Percentiles rank a stretch among this genome's conserved stretches.
Evolutionary conservation across 768 basidiomycete species (phyloP).

Genomic region (Xerocomellus amylosporus): DNA sequence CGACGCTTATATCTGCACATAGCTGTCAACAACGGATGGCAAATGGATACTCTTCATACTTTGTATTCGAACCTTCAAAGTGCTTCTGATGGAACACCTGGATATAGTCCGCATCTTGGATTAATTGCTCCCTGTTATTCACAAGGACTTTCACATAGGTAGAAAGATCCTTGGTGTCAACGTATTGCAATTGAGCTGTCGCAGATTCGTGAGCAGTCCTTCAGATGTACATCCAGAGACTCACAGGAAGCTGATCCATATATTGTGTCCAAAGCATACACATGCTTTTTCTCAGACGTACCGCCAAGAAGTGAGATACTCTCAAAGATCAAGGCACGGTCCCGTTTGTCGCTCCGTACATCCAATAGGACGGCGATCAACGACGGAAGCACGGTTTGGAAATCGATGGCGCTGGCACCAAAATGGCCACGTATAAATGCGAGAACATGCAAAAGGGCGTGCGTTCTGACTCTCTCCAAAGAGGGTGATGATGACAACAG

Average conservation of each 20-base stretch:
- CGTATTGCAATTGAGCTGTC: constrained; percentile 57
- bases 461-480: constrained; percentile 39
- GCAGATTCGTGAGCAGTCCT: constrained; percentile 20
- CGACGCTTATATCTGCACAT: constrained; percentile 61
- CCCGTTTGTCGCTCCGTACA: constrained; percentile 26
- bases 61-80: constrained; percentile 44
- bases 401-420: constrained; percentile 58
- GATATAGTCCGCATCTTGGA: constrained; percentile 58
- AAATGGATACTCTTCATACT: constrained; percentile 39
- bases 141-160: constrained; percentile 55
- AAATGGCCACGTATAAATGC: constrained; percentile 80
- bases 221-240: constrained; percentile 19
- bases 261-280: constrained; percentile 72
- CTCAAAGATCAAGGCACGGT: constrained; percentile 43
- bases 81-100: constrained; percentile 59
- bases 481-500: constrained; percentile 43
- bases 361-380: constrained; percentile 56
- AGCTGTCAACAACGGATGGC: constrained; percentile 21
- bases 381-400: constrained; percentile 75
- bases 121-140: constrained; percentile 51
- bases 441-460: constrained; percentile 69
- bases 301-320: constrained; percentile 51
- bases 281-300: constrained; percentile 40
- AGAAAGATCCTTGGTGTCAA: constrained; percentile 61
- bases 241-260: constrained; percentile 62